phyloP scores from a whole-genome alignment of 2,329 filamentous ascomycete species.

The Fusarium multiceps region DNA sequence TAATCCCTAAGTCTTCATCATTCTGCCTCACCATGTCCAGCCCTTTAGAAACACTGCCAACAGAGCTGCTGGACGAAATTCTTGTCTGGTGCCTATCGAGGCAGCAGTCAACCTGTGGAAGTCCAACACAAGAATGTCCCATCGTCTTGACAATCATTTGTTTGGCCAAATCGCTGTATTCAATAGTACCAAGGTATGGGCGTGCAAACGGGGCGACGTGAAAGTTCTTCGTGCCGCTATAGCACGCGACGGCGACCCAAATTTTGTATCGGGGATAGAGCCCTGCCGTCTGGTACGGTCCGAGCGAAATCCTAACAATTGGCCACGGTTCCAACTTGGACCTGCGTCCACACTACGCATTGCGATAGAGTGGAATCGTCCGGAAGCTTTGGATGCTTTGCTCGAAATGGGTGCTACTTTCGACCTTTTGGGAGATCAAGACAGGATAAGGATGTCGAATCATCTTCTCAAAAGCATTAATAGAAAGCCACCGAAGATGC shows the following conservation, averaged over 20 bases:
- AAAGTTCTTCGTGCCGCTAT: neutral
- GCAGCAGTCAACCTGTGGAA: too few relatives aligned
- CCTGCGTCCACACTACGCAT: neutral
- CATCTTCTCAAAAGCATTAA: neutral
- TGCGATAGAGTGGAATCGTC: accelerated
- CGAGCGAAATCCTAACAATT: too few relatives aligned
- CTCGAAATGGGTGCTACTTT: neutral
- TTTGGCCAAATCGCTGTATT: neutral
- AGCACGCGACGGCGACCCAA: neutral
- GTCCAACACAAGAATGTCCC: accelerated
- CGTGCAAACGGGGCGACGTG: neutral
- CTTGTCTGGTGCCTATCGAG: too few relatives aligned
- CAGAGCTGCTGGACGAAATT: accelerated
- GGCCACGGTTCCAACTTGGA: too few relatives aligned
- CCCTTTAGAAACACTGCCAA: too few relatives aligned
- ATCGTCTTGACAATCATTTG: neutral
- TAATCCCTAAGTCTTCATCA: accelerated
- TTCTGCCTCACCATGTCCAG: too few relatives aligned
- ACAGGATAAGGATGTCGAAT: neutral
- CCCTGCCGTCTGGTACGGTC: too few relatives aligned
- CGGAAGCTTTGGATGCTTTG: neutral
- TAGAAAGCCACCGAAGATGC: too few relatives aligned
- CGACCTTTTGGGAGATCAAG: neutral
- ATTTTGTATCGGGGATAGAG: too few relatives aligned
- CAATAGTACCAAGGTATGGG: neutral